Evolutionary conservation across 306 rosid species (phyloP), one percentile per base, ranked within the genome.

Genomic region (Pyrus pyrifolia): DNA sequence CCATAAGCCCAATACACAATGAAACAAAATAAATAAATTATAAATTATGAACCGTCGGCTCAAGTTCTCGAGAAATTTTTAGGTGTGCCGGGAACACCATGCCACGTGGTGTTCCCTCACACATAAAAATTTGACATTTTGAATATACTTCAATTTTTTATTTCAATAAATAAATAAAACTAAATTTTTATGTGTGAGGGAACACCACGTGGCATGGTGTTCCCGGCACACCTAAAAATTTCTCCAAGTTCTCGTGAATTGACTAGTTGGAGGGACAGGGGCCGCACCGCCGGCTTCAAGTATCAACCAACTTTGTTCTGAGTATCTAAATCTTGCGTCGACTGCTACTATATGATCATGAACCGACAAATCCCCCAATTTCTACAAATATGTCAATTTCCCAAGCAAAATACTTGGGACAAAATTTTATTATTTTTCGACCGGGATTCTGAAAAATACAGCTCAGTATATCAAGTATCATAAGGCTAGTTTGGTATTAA

Each of bases 241-340:
- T n/a, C n/a, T n/a, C n/a, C 42, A 44, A 27, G 13, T 3, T 18
- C 45, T 11, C 2, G 46, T 3, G 61, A 40, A 46, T 64, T 70
- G 63, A 70, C 70, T 45, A 11, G 21, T 1, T n/a, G 30, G 2
- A 4, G 29, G 17, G 17, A 19, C 70, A 3, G 1, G 10, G 63
- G 62, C 14, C 68, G 23, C 30, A 70, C 42, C 25, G 71, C 27
- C 62, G 68, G 69, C 71, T 67, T 53, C 53, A 67, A 42, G 3
- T 7, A 64, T 31, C 68, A 18, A 31, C 66, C 3, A 0, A 5
- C 68, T 4, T 8, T 75, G 75, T 76, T 72, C 72, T 42, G 23
- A 72, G 80, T 4, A 70, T 70, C 82, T 17, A 25, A 25, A 18
- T 60, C 67, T 72, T 79, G 72, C 80, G 76, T 68, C 75, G 17